Base-by-base conservation (phyloP, 768 basidiomycete genomes). In the Tylopilus sp. region DNA sequence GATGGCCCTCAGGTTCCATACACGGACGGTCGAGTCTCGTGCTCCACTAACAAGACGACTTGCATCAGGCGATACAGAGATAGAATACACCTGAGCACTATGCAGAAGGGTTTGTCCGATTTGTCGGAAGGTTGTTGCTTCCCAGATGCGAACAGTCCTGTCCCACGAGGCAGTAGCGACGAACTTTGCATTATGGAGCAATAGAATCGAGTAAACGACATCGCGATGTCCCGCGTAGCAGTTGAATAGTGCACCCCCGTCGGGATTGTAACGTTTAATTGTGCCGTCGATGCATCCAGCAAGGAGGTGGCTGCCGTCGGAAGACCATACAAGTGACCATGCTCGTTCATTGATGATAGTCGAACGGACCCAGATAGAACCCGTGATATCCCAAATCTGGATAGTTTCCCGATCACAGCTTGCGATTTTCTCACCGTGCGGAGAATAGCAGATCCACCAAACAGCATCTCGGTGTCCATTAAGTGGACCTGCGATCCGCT, bases 151-250 rank as follows among this genome's bases (percentile, higher is more conserved):
- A 21, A 67, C 52, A 3, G 67, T 71, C 21, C 45, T 61, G 21
- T 70, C 68, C 57, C 46, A 55, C 5, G 67, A 71, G 1, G 58
- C 68, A 8, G 67, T 69, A 5, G 57, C 67, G 29, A 70, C 12
- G 34, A 64, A 66, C 10, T 50, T 57, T 26, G 45, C 37, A 14
- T 54, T 46, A 25, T 47, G 58, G 11, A 65, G 67, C 28, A 64
- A 14, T 1, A n/a, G 44, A 19, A 70, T 63, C 3, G 56, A 62
- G 19, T 21, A 58, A 38, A 70, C 50, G 2, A 49, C 50, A 37
- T 65, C 57, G 9, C n/a, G 24, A 7, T 70, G 65, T 24, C 49
- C 63, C 9, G 8, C 36, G 17, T 54, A 59, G 1, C 47, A 45
- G 1, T 45, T 38, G 1, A 22, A 34, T 12, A 50, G 22, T 1